Evolutionary conservation across 2,329 filamentous ascomycete genomes (phyloP), one percentile per base, ranked within the genome.

Genomic region (Coniochaeta hoffmannii): DNA sequence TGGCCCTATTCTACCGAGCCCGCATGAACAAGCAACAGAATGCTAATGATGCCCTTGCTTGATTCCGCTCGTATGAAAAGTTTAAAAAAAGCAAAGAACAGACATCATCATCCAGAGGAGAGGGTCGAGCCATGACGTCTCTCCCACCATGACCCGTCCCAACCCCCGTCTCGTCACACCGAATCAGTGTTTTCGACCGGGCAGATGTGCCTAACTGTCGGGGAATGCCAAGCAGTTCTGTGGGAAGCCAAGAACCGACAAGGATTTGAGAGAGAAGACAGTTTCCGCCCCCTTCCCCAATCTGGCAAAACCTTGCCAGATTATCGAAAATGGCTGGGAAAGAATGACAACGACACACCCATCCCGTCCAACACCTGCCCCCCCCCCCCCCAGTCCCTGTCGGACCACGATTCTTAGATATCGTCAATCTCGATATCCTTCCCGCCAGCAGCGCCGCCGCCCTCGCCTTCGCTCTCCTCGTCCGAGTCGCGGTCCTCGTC

Each of bases 391-490:
- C 15, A n/a, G n/a, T n/a, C n/a, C n/a, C n/a, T n/a, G n/a, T 32
- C 12, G 30, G 30, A 7, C 30, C 7, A 32, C 30, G 30, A 49
- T 14, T 41, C 69, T 82, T 85, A 97, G 73, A 97, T 96, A 74
- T 97, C 91, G 77, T 97, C 93, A 71, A 96, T 90, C 72, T 95
- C 90, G 68, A 97, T 86, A 65, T 96, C 90, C 78, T 90, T 91
- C 70, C 72, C 73, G 63, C 81, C 84, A 61, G 80, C 81, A 66
- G 76, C 78, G 57, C 73, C 78, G 61, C 73, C 77, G 51, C 69
- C 76, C 53, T 76, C 79, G 54, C 77, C 79, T 31, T 81, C 81
- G 26, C 71, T 73, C 36, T 82, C 75, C 49, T 77, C 80, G 53
- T 78, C 82, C 28, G 28, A 34, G 68, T 89, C 87, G 63, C 87